Conservation (phyloP, 768 basidiomycete genomes). For the Lentinula lateritia region DNA sequence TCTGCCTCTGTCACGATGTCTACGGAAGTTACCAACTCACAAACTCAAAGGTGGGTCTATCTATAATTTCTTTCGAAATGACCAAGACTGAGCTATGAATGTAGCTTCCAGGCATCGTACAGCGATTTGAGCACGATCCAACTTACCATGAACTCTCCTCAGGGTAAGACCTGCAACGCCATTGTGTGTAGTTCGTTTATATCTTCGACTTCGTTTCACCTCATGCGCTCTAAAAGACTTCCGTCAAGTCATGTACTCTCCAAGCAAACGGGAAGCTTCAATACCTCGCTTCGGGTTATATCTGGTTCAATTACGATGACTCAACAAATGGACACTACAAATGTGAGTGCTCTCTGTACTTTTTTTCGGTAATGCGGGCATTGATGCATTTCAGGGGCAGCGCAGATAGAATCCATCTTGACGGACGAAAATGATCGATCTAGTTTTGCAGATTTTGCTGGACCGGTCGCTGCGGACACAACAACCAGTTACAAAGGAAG, state of each 20-base stretch:
- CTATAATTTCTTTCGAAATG: neutral
- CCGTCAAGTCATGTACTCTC: constrained; percentile 3
- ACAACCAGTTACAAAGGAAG: constrained; percentile 1
- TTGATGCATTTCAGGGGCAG: neutral
- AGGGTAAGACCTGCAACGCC: constrained; percentile 3
- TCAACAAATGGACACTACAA: constrained; percentile 20
- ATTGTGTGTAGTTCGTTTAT: neutral
- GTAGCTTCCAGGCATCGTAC: neutral
- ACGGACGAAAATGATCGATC: constrained; percentile 10
- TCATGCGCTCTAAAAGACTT: neutral
- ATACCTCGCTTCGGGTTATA: constrained; percentile 11
- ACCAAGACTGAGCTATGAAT: neutral
- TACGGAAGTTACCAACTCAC: neutral
- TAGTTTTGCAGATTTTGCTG: constrained; percentile 7
- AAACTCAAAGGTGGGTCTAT: neutral
- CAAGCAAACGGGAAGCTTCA: constrained; percentile 8
- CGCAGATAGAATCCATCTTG: constrained; percentile 5
- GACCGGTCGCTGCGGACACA: constrained; percentile 1
- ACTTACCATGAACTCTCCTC: neutral
- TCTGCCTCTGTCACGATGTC: neutral
- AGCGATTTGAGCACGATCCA: neutral
- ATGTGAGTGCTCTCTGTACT: constrained; percentile 12
- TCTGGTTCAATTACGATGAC: constrained; percentile 14
- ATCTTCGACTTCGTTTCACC: neutral
- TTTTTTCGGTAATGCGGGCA: neutral